Percentiles rank a stretch among this genome's conserved stretches.
Conservation (phyloP, 2,329 filamentous ascomycete genomes). For the Exophiala sp. region DNA sequence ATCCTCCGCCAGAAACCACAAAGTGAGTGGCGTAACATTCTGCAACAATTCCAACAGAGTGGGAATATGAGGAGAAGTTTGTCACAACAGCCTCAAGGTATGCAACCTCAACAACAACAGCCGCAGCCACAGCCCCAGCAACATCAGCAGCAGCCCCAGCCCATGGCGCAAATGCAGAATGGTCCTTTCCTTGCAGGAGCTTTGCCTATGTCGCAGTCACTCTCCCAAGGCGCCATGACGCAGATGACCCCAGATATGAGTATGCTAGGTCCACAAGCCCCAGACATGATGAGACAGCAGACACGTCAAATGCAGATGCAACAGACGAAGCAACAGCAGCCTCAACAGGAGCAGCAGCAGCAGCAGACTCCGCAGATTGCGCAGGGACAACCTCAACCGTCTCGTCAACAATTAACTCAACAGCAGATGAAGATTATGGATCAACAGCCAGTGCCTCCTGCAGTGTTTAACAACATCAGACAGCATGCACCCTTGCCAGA, state of each 20-base stretch:
- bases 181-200: slow-evolving; percentile 20
- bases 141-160: slow-evolving; percentile 6
- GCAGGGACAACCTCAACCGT: slow-evolving; percentile 15
- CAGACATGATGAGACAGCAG: slow-evolving; percentile 24
- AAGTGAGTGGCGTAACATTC: slow-evolving; percentile 23
- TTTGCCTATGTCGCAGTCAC: slow-evolving; percentile 27
- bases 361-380: slow-evolving; percentile 27
- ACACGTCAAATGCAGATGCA: slow-evolving; percentile 22
- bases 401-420: slow-evolving; percentile 18
- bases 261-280: slow-evolving; percentile 16
- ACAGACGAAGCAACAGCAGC: slow-evolving; percentile 29
- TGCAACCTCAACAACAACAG: slow-evolving; percentile 10
- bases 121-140: slow-evolving; percentile 6
- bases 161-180: slow-evolving; percentile 17
- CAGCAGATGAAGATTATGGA: slow-evolving; percentile 28
- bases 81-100: slow-evolving; percentile 25
- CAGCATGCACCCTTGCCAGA: slow-evolving; percentile 20
- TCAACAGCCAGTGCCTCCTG: slow-evolving; percentile 18
- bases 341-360: slow-evolving; percentile 31
- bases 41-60: slow-evolving; percentile 25
- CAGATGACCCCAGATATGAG: slow-evolving; percentile 17
- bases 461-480: slow-evolving; percentile 18
- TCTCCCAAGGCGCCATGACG: slow-evolving; percentile 24
- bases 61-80: slow-evolving; percentile 26
- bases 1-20: slow-evolving; percentile 22